Evolutionary conservation across 257 asterid species (phyloP).

Genomic region (Solanum piurae): DNA sequence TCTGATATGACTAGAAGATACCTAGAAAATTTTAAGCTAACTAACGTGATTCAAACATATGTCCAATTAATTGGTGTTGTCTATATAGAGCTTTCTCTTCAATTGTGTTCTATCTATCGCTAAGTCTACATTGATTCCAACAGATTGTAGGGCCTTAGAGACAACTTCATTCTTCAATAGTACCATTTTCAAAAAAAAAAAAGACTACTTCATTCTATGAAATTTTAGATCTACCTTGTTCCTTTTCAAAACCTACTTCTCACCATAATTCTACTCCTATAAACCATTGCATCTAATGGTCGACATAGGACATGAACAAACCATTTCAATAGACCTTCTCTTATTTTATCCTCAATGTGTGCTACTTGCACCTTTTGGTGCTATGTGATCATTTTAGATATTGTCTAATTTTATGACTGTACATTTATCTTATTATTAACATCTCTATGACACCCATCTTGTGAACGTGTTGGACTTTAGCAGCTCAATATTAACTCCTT

Average conservation of each 20-base stretch:
- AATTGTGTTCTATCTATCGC: background rate
- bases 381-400: background rate
- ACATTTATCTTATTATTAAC: background rate
- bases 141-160: background rate
- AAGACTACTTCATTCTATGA: background rate
- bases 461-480: background rate
- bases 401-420: background rate
- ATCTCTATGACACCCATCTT: background rate
- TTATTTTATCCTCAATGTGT: background rate
- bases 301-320: background rate
- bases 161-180: background rate
- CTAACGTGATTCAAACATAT: background rate
- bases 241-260: background rate
- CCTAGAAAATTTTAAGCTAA: background rate
- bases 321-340: background rate
- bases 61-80: background rate
- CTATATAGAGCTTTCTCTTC: background rate
- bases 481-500: background rate
- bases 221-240: background rate
- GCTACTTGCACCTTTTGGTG: background rate
- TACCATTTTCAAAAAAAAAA: background rate
- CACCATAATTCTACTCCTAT: background rate
- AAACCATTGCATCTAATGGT: background rate
- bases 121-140: background rate
- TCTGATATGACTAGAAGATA: background rate